Base-by-base conservation (phyloP, 2,329 filamentous ascomycete species). In the Neophaeococcomyces mojaviensis region DNA sequence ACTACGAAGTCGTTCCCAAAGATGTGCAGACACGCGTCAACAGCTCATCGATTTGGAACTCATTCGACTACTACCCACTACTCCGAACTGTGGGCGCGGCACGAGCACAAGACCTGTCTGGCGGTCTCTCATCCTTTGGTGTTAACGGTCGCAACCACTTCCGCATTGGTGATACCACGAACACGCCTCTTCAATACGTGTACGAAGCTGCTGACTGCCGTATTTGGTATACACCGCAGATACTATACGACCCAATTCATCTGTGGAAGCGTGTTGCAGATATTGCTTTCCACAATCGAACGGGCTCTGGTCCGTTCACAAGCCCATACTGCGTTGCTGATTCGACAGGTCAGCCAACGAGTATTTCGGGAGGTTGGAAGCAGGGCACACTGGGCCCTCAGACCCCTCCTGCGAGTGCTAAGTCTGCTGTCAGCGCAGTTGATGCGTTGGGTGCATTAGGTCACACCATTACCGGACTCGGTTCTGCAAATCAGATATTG, bases 141-240 rank as follows among this genome's bases (percentile, higher is more conserved):
- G 51, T 73, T 44, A 74, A 73, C 50, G 57, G 67, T 13, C 58
- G 65, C 28, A 69, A 73, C 48, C 59, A 68, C 28, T 67, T 70
- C 46, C 64, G 65, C 40, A 62, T 68, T 6, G 64, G 63, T 28
- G 68, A 70, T 39, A 55, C 67, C n/a, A 41, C 61, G 40, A 59
- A 61, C 32, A 58, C 68, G 1, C 73, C 79, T 10, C 60, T 74
- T 9, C 80, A 84, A 53, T 83, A 82, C 55, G 61, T 74, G 1
- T 76, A 77, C 44, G 73, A 80, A 48, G 70, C 76, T 1, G 75
- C 79, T 1, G 74, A 79, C 52, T 82, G 79, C 50, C 67, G 77
- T 4, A 59, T 82, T 10, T 84, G 73, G 57, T 82, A 76, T 49
- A 79, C 79, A 2, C 58, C 68, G 13, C 60, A 67, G 2, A 80